Evolutionary conservation across 2,329 filamentous ascomycete species (phyloP), one percentile per base, ranked within the genome.

Genomic region (Trichophyton mentagrophytes): DNA sequence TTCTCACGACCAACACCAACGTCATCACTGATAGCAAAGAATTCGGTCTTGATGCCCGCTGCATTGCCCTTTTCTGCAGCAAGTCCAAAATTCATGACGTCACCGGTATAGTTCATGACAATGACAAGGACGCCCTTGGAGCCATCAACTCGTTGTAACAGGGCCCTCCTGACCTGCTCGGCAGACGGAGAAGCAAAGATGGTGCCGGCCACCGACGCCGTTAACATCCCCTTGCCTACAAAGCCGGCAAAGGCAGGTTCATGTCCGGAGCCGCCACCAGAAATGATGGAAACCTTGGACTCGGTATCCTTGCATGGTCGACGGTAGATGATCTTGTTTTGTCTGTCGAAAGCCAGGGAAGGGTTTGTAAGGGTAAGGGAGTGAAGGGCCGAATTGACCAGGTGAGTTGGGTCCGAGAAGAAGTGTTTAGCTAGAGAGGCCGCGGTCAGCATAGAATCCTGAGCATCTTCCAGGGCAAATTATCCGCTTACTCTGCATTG

Each of bases 51-150:
- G 25, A 90, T 74, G 0, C 90, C 91, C 0, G 84, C 83, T 1
- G 90, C 90, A 62, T 87, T 86, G 15, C 90, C 90, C 77, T 96
- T 96, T 74, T 96, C 92, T 7, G 93, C 89, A 0, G 87, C 91
- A 82, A 96, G 87, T 60, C 90, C 91, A 70, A 96, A 96, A 76
- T 96, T 95, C 66, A 96, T 80, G 60, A 96, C 83, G 71, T 91
- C 88, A 42, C 88, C 88, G 1, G 90, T 95, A 74, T 95, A 95
- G 73, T 96, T 96, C 89, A 95, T 96, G 33, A 95, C 88, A 4
- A 91, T 86, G n/a, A 96, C 87, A 46, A 96, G 73, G 1, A 96
- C 87, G 25, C 91, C 92, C 64, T 83, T 82, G 51, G 82, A 79
- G 2, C 81, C 80, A 63, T 88, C 84, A 2, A 95, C 87, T 20